These are phyloP conservation scores for Meyerozyma athensensis DNA, from an alignment of 1,139 yeast species.

Conservation along the genomic window DNA sequence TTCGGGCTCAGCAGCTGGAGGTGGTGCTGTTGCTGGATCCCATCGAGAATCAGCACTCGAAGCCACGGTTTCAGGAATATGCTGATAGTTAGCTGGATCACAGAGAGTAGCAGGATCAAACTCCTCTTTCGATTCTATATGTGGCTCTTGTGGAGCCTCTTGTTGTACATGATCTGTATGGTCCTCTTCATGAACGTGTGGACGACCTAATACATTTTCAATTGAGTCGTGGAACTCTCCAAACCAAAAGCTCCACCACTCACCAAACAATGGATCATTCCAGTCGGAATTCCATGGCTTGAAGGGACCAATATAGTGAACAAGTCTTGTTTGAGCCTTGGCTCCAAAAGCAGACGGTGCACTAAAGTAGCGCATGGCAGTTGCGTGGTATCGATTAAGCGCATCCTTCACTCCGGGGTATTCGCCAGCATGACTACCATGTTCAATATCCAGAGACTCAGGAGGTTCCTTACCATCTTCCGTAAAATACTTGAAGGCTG, in stretches of 20 bases:
- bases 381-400: conserved; percentile 18
- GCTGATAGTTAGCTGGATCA: conserved; percentile 28
- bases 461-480: conserved; percentile 1
- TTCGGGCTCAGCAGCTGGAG: conserved; percentile 15
- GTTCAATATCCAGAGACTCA: not conserved
- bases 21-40: conserved; percentile 39
- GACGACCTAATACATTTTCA: conserved; percentile 9
- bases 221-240: conserved; percentile 23
- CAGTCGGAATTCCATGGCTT: conserved; percentile 69
- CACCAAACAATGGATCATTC: conserved; percentile 19
- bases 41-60: conserved; percentile 29
- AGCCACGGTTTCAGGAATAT: conserved; percentile 15
- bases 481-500: conserved; percentile 66
- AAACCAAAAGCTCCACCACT: conserved; percentile 46
- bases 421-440: not conserved
- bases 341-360: conserved; percentile 7
- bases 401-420: conserved; percentile 10
- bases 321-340: conserved; percentile 43
- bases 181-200: conserved; percentile 8
- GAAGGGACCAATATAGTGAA: conserved; percentile 76
- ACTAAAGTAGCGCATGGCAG: conserved; percentile 22
- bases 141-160: conserved; percentile 4
- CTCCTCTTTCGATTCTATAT: conserved; percentile 7
- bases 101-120: conserved; percentile 19
- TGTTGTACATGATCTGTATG: conserved; percentile 2